Evolutionary conservation across 2,329 filamentous ascomycete species (phyloP).

Genomic region (Alternaria gaisen): DNA sequence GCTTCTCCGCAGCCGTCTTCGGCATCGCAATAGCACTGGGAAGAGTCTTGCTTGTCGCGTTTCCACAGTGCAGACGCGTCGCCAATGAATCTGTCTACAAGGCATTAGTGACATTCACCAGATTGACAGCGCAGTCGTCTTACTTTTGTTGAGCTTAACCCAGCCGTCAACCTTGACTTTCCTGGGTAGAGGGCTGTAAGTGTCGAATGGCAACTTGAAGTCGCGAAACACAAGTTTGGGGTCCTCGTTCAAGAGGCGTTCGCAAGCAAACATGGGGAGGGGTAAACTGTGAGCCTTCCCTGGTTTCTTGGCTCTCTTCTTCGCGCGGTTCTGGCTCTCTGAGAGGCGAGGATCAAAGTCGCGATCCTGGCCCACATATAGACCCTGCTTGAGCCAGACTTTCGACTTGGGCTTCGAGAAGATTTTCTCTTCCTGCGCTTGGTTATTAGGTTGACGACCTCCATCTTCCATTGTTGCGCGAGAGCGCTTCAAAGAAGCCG

Average conservation of each 20-base stretch:
- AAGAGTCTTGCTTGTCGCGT: slow-evolving; percentile 78
- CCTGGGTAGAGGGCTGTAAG: slow-evolving; percentile 85
- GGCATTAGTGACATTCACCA: slow-evolving; percentile 21
- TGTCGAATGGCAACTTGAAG: slow-evolving; percentile 88
- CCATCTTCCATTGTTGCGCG: slow-evolving; percentile 31
- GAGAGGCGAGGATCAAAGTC: slow-evolving; percentile 54
- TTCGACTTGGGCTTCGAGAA: slow-evolving; percentile 63
- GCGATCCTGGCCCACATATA: slow-evolving; percentile 83
- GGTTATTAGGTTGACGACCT: slow-evolving; percentile 22
- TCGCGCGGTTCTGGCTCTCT: slow-evolving; percentile 56
- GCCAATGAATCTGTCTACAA: slow-evolving; percentile 84
- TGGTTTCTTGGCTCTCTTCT: slow-evolving; percentile 37
- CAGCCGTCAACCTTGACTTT: slow-evolving; percentile 94
- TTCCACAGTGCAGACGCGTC: slow-evolving; percentile 84
- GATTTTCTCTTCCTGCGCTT: slow-evolving; percentile 27
- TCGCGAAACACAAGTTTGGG: slow-evolving; percentile 63
- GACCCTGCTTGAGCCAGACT: slow-evolving; percentile 80
- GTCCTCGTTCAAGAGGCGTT: slow-evolving; percentile 72
- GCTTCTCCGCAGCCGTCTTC: slow-evolving; percentile 86
- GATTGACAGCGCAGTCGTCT: slow-evolving; percentile 44
- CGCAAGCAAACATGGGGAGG: slow-evolving; percentile 79
- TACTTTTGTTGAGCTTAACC: slow-evolving; percentile 90
- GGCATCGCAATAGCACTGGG: slow-evolving; percentile 63
- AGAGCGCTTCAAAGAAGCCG: slow-evolving; percentile 34
- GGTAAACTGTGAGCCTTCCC: slow-evolving; percentile 70